phyloP scores from a whole-genome alignment of 768 basidiomycete genomes.

The Psilocybe cubensis region DNA sequence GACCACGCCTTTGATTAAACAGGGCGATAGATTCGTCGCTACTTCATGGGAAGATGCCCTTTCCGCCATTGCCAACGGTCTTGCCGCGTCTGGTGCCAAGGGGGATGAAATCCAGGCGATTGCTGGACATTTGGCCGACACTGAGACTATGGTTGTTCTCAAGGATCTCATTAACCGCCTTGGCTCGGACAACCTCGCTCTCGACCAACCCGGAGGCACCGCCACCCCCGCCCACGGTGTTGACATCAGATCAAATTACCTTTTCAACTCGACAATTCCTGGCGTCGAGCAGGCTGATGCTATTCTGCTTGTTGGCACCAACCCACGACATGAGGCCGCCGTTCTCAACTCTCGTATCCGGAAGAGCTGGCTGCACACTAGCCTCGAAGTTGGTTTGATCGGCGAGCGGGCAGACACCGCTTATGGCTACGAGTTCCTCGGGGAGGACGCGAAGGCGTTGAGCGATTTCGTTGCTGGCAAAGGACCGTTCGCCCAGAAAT shows the following conservation, averaged over 20 bases:
- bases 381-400: constrained; percentile 85
- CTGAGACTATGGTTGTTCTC: constrained; percentile 90
- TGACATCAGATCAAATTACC: constrained; percentile 94
- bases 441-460: constrained; percentile 73
- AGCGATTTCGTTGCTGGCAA: constrained; percentile 80
- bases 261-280: constrained; percentile 93
- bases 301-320: constrained; percentile 93
- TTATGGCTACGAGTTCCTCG: constrained; percentile 93
- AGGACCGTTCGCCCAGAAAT: constrained; percentile 80
- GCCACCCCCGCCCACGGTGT: constrained; percentile 77
- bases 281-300: constrained; percentile 90
- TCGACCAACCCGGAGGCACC: constrained; percentile 75
- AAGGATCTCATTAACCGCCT: constrained; percentile 93
- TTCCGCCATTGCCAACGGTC: constrained; percentile 74
- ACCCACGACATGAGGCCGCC: constrained; percentile 96
- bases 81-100: constrained; percentile 77
- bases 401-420: constrained; percentile 91
- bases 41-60: constrained; percentile 93
- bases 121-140: constrained; percentile 91
- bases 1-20: constrained; percentile 87
- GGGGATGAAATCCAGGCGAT: constrained; percentile 95
- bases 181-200: constrained; percentile 90
- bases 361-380: constrained; percentile 89
- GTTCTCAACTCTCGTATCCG: constrained; percentile 97
- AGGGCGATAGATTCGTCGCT: constrained; percentile 90